Evolutionary conservation across 139 green algal genomes (phyloP), one percentile per base, ranked within the genome.

Genomic region (Chlorella sorokiniana): DNA sequence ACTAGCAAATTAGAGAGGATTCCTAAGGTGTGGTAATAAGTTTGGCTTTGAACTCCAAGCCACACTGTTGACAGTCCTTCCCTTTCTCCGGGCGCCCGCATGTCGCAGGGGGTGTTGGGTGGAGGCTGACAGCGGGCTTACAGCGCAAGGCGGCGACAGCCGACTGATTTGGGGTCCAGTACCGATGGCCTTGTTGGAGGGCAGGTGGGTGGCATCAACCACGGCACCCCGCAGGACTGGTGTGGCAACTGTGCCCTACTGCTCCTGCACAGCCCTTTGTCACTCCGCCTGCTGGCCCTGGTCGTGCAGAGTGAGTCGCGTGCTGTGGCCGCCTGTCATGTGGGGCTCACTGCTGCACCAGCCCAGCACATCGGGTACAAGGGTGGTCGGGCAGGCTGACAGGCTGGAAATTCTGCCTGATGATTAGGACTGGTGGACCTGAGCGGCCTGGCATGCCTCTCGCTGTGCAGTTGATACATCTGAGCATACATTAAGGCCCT

Each of bases 81-180:
- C 52, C 5, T 23, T 33, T 5, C n/a, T 68, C 23, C 61, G 27
- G 3, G 44, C 37, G 2, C 29, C 31, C 27, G 20, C n/a, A 4
- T 37, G 7, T 31, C 59, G 51, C 10, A 25, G 94, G 9, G 85
- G 91, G 27, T 97, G 94, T 90, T 97, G 94, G 94, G 73, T 97
- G 25, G 94, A 97, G 68, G 94, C 94, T 1, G 94, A 97, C 83
- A 96, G 95, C 27, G 61, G 76, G 27, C 25, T 9, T 31, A 41
- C 8, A 20, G 76, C 59, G 4, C 23, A 22, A 7, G 93, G 88
- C 68, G 82, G 80, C 22, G 92, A 96, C 81, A 94, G 90, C 0
- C 81, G 86, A 0, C n/a, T 72, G 33, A 87, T 71, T 62, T 96
- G 89, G 85, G 92, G 91, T 2, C 79, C 91, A 80, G 88, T 94